These are phyloP conservation scores for Penicillium egyptiacum DNA, from an alignment of 495 filamentous ascomycete species.

Conservation along the genomic window DNA sequence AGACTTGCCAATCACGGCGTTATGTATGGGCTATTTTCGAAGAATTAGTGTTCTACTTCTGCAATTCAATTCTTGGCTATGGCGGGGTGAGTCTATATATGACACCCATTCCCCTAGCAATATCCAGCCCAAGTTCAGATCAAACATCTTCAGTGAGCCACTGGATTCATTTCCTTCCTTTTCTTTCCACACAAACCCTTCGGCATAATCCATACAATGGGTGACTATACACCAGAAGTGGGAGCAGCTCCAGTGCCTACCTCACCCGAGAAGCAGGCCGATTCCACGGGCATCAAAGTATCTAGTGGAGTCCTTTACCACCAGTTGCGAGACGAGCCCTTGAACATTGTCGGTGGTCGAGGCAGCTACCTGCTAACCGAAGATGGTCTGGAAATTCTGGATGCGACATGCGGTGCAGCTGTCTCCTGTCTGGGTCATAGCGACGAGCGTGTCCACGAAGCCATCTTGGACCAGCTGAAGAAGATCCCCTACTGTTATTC, in stretches of 20 bases:
- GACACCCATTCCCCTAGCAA: not conserved
- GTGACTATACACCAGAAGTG: slow-evolving; percentile 24
- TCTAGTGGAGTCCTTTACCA: slow-evolving; percentile 28
- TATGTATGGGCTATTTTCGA: not conserved
- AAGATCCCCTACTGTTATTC: slow-evolving; percentile 47
- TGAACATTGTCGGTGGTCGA: slow-evolving; percentile 24
- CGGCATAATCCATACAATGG: slow-evolving; percentile 15
- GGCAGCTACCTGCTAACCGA: slow-evolving; percentile 24
- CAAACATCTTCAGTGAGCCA: not conserved
- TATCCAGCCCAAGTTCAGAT: not conserved
- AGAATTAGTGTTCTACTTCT: not conserved
- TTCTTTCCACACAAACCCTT: not conserved
- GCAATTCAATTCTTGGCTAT: not conserved
- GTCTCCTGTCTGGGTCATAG: slow-evolving; percentile 42
- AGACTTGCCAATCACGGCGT: slow-evolving; percentile 10
- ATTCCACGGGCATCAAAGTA: not conserved
- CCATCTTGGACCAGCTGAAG: slow-evolving; percentile 42
- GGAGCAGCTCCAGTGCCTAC: not conserved
- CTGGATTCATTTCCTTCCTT: not conserved
- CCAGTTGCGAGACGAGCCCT: slow-evolving; percentile 23
- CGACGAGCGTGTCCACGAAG: slow-evolving; percentile 39
- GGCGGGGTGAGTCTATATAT: slow-evolving; percentile 3
- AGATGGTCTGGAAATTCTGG: slow-evolving; percentile 20
- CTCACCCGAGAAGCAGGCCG: not conserved
- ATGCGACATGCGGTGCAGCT: slow-evolving; percentile 39